Evolutionary conservation across 768 basidiomycete genomes (phyloP).

Genomic region (Termitomyces sp.): DNA sequence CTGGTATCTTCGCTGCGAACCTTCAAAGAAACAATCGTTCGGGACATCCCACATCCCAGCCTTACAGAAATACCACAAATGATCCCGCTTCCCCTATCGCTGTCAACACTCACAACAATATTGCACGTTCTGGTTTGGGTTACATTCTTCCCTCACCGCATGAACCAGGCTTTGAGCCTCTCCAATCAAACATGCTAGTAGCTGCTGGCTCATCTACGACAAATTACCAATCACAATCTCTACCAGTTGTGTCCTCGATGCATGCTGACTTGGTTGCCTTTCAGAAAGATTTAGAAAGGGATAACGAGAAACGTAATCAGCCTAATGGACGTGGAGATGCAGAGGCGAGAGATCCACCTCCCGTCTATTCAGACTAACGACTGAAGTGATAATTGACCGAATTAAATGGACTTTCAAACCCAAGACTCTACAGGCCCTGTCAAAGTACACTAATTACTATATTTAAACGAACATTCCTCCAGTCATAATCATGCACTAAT

Average conservation of each 20-base stretch:
- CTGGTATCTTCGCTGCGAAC: background rate
- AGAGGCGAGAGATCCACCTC: conserved; percentile 8
- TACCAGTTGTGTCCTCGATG: background rate
- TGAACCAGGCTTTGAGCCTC: background rate
- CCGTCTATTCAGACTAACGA: background rate
- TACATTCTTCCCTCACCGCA: background rate
- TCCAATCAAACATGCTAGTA: background rate
- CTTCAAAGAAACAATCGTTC: background rate
- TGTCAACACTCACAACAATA: background rate
- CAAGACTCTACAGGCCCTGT: background rate
- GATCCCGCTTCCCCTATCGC: background rate
- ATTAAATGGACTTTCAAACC: background rate
- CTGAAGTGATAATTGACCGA: background rate
- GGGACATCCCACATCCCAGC: conserved; percentile 3
- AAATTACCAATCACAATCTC: background rate
- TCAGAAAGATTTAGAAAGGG: background rate
- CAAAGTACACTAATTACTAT: background rate
- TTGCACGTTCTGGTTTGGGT: background rate
- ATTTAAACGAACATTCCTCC: background rate
- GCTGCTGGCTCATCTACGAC: background rate
- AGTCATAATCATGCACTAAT: background rate
- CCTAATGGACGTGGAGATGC: conserved; percentile 5
- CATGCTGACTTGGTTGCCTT: background rate
- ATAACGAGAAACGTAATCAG: conserved; percentile 11
- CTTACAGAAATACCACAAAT: background rate